Conservation (phyloP, 179 eudicot genomes). For the Beta lomatogona region DNA sequence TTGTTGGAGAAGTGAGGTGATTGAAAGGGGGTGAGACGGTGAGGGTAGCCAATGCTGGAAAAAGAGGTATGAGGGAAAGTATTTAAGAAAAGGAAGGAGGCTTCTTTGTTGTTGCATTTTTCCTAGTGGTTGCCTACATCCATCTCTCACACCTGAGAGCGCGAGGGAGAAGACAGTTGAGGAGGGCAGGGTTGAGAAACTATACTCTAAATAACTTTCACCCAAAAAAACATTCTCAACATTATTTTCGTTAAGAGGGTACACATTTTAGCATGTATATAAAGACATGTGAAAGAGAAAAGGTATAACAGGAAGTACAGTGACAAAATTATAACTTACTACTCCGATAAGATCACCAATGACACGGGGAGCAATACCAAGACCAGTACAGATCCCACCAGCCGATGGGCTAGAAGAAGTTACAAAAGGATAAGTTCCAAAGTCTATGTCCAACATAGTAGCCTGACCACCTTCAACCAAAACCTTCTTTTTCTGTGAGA, state of each 20-base stretch:
- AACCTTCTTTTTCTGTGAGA: constrained; percentile 67
- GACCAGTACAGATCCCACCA: constrained; percentile 98
- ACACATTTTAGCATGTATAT: neutral
- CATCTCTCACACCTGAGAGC: neutral
- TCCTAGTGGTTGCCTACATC: neutral
- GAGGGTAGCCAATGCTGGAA: too few relatives aligned
- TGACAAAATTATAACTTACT: constrained; percentile 48
- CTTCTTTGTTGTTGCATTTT: neutral
- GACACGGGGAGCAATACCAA: constrained; percentile 89
- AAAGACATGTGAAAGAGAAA: neutral
- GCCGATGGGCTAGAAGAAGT: constrained; percentile 99
- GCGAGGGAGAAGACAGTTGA: neutral
- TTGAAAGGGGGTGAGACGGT: too few relatives aligned
- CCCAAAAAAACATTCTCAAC: neutral
- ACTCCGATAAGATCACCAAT: constrained; percentile 93
- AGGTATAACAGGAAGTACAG: neutral
- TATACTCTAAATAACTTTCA: neutral
- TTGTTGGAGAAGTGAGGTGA: too few relatives aligned
- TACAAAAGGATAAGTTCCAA: constrained; percentile 98
- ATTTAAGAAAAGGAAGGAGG: too few relatives aligned
- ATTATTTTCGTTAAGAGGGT: neutral
- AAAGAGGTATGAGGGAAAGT: too few relatives aligned
- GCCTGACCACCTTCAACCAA: constrained; percentile 99
- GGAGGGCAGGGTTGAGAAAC: neutral
- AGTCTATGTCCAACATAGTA: constrained; percentile 94